Base-by-base conservation (phyloP, 179 eudicot genomes). In the Amaranthus tricolor region DNA sequence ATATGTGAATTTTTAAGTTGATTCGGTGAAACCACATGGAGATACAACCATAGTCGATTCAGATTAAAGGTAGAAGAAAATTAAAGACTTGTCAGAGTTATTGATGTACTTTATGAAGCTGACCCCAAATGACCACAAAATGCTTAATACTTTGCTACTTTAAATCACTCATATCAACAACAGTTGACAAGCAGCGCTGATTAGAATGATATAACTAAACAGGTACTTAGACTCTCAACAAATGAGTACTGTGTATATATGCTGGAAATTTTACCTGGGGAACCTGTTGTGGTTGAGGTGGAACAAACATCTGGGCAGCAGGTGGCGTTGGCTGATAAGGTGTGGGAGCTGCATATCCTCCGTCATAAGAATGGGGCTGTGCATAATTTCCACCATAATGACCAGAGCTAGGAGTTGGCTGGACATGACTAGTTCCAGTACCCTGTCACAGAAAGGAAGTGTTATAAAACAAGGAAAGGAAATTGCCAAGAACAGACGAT, bases 281-380 rank as follows among this genome's bases (percentile, higher is more conserved):
- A 72, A 72, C 82, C 81, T 82, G 88, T 62, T 85, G 84, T 62
- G 86, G 70, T 73, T 78, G 97, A 52, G 91, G 70, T 74, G 98
- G 98, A 68, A 90, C 80, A 80, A 92, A 94, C 68, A 88, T 81
- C 14, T 76, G 68, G 45, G 56, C 58, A 31, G 40, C 40, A 21
- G 65, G 88, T 24, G 87, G 76, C 70, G 85, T 69, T 68, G 90
- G 83, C 73, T 83, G 93, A 78, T 87, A 89, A 31, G 89, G 70
- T 69, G 80, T 31, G 71, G 88, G 80, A 76, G 86, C 72, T 85
- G 75, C 76, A 82, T 86, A 83, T 31, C 40, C 40, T 81, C 88
- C 80, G 50, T 76, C 85, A 75, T 83, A 84, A 49, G 86, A 20
- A 52, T 62, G 78, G 64, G 83, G n/a, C 83, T 82, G 89, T 74